A percentile compares a stretch with the other conserved stretches of the same genome.
phyloP scores from a whole-genome alignment of 176 grass and related monocot species.

The Rhynchospora tenuis region DNA sequence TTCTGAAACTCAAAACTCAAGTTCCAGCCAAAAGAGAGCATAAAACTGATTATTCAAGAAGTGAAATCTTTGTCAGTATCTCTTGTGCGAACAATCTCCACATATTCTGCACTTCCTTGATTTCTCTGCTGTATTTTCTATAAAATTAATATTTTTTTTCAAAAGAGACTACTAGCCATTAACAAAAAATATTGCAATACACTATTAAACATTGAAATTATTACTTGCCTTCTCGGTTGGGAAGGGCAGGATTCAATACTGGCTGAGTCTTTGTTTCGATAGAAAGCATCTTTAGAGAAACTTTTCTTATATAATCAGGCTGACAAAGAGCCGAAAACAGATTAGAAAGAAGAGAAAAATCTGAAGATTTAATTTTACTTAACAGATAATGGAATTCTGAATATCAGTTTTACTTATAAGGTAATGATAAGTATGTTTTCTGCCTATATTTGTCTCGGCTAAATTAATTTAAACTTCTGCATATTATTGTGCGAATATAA shows the following conservation, averaged over 20 bases:
- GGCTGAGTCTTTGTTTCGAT: constrained; percentile 27
- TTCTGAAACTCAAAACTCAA: too few species aligned
- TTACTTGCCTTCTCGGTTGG: background rate
- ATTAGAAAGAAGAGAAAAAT: background rate
- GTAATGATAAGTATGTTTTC: background rate
- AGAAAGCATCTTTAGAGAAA: constrained; percentile 86
- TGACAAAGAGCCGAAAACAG: constrained; percentile 21
- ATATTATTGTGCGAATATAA: background rate
- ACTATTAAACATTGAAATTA: background rate
- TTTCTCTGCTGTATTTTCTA: too few species aligned
- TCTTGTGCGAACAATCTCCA: too few species aligned
- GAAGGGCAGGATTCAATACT: background rate
- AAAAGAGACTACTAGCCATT: too few species aligned
- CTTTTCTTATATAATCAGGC: constrained; percentile 85
- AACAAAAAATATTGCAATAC: too few species aligned
- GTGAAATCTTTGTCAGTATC: too few species aligned
- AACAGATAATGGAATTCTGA: background rate
- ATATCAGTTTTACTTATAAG: background rate
- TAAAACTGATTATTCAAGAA: too few species aligned
- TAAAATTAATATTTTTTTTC: too few species aligned
- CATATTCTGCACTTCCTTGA: too few species aligned
- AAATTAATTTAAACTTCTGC: background rate
- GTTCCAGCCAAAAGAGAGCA: too few species aligned
- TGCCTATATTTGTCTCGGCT: background rate
- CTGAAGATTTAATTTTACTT: background rate